These are phyloP conservation scores for Elsinoe australis DNA, from an alignment of 2,329 filamentous ascomycete species.

Conservation along the genomic window DNA sequence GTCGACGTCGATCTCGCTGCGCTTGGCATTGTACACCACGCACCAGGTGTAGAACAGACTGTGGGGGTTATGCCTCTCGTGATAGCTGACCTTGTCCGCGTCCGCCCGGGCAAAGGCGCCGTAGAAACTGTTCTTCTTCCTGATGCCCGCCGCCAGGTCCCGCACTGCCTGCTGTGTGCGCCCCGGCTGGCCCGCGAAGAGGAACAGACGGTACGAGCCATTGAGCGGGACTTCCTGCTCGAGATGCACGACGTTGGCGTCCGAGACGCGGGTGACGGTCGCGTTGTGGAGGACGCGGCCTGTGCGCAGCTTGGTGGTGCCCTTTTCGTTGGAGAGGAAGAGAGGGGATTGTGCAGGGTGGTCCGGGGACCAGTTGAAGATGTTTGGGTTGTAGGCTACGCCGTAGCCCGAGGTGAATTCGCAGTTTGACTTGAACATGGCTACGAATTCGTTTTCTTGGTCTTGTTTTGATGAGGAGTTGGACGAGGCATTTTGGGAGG, in stretches of 20 bases:
- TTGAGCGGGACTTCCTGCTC: slow-evolving; percentile 87
- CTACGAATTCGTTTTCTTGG: slow-evolving; percentile 72
- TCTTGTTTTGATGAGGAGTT: slow-evolving; percentile 24
- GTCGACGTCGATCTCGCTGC: slow-evolving; percentile 64
- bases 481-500: slow-evolving; percentile 38
- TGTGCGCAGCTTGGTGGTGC: slow-evolving; percentile 56
- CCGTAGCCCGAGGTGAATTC: slow-evolving; percentile 91
- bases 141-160: slow-evolving; percentile 61
- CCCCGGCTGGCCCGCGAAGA: slow-evolving; percentile 67
- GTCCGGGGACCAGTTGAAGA: slow-evolving; percentile 70
- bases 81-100: slow-evolving; percentile 56
- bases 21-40: slow-evolving; percentile 62
- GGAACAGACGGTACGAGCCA: slow-evolving; percentile 75
- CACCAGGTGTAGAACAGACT: slow-evolving; percentile 73
- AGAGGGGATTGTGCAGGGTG: slow-evolving; percentile 65
- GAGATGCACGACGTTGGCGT: slow-evolving; percentile 82
- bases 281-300: slow-evolving; percentile 71
- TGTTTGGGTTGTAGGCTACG: slow-evolving; percentile 74
- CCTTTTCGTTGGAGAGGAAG: slow-evolving; percentile 52
- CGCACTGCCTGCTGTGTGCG: slow-evolving; percentile 55
- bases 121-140: slow-evolving; percentile 64
- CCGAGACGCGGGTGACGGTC: slow-evolving; percentile 76
- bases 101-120: slow-evolving; percentile 56
- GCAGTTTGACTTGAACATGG: slow-evolving; percentile 83
- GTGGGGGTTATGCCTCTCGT: slow-evolving; percentile 80